These are phyloP conservation scores for Ceratocystis lukuohia DNA, from an alignment of 2,329 filamentous ascomycete genomes.

Conservation along the genomic window DNA sequence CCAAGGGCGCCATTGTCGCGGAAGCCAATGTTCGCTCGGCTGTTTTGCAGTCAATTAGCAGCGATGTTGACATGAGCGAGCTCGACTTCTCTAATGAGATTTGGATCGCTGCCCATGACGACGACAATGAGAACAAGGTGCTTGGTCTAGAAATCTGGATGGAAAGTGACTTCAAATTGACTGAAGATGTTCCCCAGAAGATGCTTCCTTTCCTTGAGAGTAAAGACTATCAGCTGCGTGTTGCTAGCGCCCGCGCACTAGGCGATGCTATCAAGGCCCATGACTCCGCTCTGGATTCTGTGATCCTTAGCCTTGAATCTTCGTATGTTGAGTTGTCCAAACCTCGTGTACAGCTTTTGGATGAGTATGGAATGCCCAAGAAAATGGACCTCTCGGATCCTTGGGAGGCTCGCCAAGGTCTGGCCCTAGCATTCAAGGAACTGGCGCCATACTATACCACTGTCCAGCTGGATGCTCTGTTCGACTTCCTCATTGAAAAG, in stretches of 20 bases:
- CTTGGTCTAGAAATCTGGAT: conserved; percentile 86
- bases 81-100: conserved; percentile 77
- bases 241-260: conserved; percentile 69
- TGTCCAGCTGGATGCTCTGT: conserved; percentile 58
- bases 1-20: conserved; percentile 64
- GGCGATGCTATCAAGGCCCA: conserved; percentile 57
- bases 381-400: conserved; percentile 79
- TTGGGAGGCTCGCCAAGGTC: conserved; percentile 83
- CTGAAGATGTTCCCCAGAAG: conserved; percentile 48
- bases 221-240: conserved; percentile 66
- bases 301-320: conserved; percentile 52
- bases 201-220: conserved; percentile 70
- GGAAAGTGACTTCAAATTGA: conserved; percentile 67
- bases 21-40: conserved; percentile 70
- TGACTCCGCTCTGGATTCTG: conserved; percentile 43
- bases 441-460: conserved; percentile 58
- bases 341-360: conserved; percentile 67
- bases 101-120: conserved; percentile 87
- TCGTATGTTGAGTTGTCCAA: conserved; percentile 70
- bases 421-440: conserved; percentile 76
- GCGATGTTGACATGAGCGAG: conserved; percentile 84
- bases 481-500: conserved; percentile 71
- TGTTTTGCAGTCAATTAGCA: conserved; percentile 76
- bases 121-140: conserved; percentile 73
- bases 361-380: conserved; percentile 87